Evolutionary conservation across 768 basidiomycete genomes (phyloP), one percentile per base, ranked within the genome.

Genomic region (Trametes villosa): DNA sequence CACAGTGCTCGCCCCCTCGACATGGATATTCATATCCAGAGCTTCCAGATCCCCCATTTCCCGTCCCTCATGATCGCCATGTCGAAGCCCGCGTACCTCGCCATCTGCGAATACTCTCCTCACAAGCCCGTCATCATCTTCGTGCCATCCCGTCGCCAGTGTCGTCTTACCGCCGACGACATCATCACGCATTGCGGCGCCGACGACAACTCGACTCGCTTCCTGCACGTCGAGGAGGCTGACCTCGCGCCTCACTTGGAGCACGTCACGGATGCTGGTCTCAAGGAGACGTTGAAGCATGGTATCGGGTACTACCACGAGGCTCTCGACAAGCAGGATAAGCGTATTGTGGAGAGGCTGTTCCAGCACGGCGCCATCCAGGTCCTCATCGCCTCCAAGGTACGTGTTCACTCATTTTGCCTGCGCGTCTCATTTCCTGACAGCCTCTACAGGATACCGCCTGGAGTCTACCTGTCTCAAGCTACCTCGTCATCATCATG

Each of bases 401-500:
- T 92, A 71, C 20, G 79, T 72, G 8, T 7, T 44, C 7, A 51
- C 30, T 47, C 41, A 8, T 41, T 49, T 40, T 20, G 53, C 15
- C 20, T n/a, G 8, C 12, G 48, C 17, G 2, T 31, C 50, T n/a
- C 31, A n/a, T 29, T 54, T 0, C 51, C 33, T 63, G 0, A 52
- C 17, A 36, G 13, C 26, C 45, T 42, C 18, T 41, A 24, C 57
- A 96, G 92, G 97, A 98, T 66, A 94, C 92, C 0, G 93, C 95
- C 0, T 99, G 97, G 97, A 94, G 87, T 69, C 79, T 99, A 8
- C 96, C 97, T 0, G 87, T 97, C 18, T 86, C 94, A 0, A 88
- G 92, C 59, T 96, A 97, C 75, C 97, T 98, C 94, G 96, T 98
- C 42, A 88, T 99, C 72, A 94, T 99, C 67, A 98, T 98, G 96